Evolutionary conservation across 805 yeast genomes (phyloP).

Genomic region (Pichia californica): DNA sequence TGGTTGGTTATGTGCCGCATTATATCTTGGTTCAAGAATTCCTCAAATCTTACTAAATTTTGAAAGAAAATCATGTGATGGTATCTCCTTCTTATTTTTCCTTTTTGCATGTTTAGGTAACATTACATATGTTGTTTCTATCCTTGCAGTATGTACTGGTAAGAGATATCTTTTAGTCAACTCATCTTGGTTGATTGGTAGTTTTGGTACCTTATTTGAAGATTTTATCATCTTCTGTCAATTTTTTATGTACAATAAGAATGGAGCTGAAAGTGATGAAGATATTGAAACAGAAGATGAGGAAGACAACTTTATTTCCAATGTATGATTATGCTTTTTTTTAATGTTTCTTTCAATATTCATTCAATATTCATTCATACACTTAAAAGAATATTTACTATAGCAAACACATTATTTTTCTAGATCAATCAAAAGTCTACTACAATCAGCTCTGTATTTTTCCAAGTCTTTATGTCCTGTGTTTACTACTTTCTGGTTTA

Average conservation of each 20-base stretch:
- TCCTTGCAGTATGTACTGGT: constrained; percentile 67
- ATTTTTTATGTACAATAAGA: constrained; percentile 64
- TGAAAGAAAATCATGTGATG: constrained; percentile 87
- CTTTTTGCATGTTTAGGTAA: constrained; percentile 94
- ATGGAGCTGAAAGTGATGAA: constrained; percentile 10
- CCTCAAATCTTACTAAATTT: constrained; percentile 88
- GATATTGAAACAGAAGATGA: constrained; percentile 11
- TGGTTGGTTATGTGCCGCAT: constrained; percentile 73
- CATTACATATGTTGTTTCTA: constrained; percentile 81
- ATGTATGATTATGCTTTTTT: not conserved
- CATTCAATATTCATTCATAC: no score
- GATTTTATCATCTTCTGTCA: constrained; percentile 83
- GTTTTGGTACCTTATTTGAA: constrained; percentile 76
- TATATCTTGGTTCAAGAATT: constrained; percentile 80
- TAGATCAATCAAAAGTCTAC: no score
- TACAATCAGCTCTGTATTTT: no score
- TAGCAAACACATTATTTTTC: no score
- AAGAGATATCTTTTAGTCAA: constrained; percentile 69
- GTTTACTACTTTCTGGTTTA: no score
- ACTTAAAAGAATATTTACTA: no score
- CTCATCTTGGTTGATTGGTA: constrained; percentile 89
- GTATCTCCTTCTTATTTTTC: constrained; percentile 88
- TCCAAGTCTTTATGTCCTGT: no score
- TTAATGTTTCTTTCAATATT: not conserved
- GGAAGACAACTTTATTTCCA: constrained; percentile 12